Evolutionary conservation across 2,329 filamentous ascomycete genomes (phyloP).

Genomic region (Dactylellina haptotyla): DNA sequence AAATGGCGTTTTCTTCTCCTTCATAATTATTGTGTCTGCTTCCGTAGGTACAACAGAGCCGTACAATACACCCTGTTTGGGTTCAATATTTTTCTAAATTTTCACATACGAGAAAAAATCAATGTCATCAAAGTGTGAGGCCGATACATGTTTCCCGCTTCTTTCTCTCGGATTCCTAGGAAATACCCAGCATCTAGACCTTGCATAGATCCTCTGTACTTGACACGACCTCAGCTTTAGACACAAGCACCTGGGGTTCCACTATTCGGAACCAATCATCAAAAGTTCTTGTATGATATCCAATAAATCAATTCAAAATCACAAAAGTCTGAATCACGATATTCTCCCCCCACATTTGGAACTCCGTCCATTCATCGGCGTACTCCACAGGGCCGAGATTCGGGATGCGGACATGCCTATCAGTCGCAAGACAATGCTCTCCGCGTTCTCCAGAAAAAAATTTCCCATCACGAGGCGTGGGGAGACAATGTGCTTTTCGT

Average conservation of each 20-base stretch:
- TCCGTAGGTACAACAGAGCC: constrained; percentile 7
- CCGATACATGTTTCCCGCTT: no score
- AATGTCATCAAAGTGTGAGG: no score
- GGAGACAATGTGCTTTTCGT: constrained; percentile 10
- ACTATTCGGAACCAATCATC: constrained; percentile 18
- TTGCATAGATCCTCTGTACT: neutral
- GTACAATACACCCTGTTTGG: constrained; percentile 17
- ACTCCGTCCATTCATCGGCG: constrained; percentile 22
- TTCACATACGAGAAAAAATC: constrained; percentile 28
- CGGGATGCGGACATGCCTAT: constrained; percentile 36
- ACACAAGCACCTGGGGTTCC: no score
- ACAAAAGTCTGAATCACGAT: neutral
- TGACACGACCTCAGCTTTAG: no score
- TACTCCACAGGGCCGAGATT: constrained; percentile 32
- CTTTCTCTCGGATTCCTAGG: constrained; percentile 22
- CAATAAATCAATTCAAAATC: constrained; percentile 30
- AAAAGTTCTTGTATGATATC: constrained; percentile 24
- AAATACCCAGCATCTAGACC: constrained; percentile 18
- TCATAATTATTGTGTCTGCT: neutral
- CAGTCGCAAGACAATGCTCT: constrained; percentile 32
- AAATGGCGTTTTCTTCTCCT: constrained; percentile 8
- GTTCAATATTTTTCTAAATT: constrained; percentile 26
- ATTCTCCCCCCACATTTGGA: constrained; percentile 23
- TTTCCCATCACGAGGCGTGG: constrained; percentile 22
- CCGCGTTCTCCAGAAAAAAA: constrained; percentile 34